A percentile compares a stretch with the other conserved stretches of the same genome.
These are phyloP conservation scores for Amphirosellinia nigrospora DNA, from an alignment of 495 filamentous ascomycete species.

Conservation along the genomic window DNA sequence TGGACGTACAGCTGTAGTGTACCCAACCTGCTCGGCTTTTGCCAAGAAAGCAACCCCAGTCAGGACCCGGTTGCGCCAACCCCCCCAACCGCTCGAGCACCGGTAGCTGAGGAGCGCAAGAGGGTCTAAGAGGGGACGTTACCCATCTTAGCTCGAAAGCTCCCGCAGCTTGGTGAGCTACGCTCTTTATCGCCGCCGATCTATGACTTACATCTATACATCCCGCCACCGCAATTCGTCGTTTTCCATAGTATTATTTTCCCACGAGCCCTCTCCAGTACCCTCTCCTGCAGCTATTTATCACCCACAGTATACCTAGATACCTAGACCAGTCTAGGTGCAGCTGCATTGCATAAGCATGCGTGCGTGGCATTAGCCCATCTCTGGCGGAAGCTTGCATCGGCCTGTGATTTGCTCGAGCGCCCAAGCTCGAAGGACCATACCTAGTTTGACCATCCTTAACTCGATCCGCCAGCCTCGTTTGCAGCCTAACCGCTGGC, in stretches of 20 bases:
- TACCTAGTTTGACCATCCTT: constrained; percentile 27
- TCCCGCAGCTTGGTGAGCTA: constrained; percentile 4
- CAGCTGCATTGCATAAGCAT: constrained; percentile 50
- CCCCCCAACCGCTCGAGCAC: neutral
- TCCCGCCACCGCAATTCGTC: constrained; percentile 26
- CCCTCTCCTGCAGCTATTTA: constrained; percentile 17
- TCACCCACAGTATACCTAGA: constrained; percentile 14
- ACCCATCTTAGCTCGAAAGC: constrained; percentile 5
- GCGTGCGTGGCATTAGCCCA: constrained; percentile 52
- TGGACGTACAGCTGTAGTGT: neutral
- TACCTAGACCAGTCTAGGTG: constrained; percentile 6
- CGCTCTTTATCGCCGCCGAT: constrained; percentile 11
- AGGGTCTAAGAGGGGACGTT: too few species aligned
- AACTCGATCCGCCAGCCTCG: constrained; percentile 32
- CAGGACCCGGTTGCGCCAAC: too few species aligned
- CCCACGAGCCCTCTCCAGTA: too few species aligned
- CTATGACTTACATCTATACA: constrained; percentile 4
- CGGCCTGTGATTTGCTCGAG: constrained; percentile 27
- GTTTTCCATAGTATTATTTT: constrained; percentile 3
- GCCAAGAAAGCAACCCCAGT: constrained; percentile 21
- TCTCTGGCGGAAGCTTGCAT: constrained; percentile 45
- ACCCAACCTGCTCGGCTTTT: neutral
- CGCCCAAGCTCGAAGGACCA: constrained; percentile 31
- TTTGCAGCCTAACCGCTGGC: constrained; percentile 34
- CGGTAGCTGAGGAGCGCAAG: neutral